Base-by-base conservation (phyloP, 129 eudicot genomes). In the Artemisia tridentata region DNA sequence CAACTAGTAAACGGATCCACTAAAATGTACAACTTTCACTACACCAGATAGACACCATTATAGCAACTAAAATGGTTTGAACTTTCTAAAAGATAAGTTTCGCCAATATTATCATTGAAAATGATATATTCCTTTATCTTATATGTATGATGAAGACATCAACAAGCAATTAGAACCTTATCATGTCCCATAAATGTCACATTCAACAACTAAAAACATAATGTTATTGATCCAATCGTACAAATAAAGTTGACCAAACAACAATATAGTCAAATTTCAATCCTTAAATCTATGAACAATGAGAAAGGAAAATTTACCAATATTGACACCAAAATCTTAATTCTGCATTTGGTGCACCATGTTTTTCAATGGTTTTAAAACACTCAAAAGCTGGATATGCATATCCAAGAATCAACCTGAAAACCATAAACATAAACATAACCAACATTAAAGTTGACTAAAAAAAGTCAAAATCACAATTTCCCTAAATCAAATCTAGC, bases 311-410 rank as follows among this genome's bases (percentile, higher is more conserved):
- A 75, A 67, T 2, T 65, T 83, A 89, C 96, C 98, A 93, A 77
- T 93, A 93, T 84, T 87, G 96, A 73, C 98, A 93, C 98, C 98
- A 93, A 79, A 89, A 93, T 20, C 95, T 72, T 67, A 93, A 92
- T 72, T 93, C 96, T 45, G 88, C 81, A 38, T 87, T 93, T 63
- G 68, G 84, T 34, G 89, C 90, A 76, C 79, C 86, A 83, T 87
- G 91, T 69, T 77, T 89, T 71, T 93, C 98, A 17, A 89, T 81
- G 11, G 96, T 84, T 78, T 93, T 89, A 81, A 89, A 93, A 73
- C 98, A 93, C 60, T 93, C 92, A 72, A 93, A 90, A 19, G 98
- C 98, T 52, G 98, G 98, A 69, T 93, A 93, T 46, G 92, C 98
- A 76, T 87, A 93, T 75, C 98, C 98, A 52, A 93, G 89, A 67